A percentile compares a stretch with the other conserved stretches of the same genome.
phyloP scores from a whole-genome alignment of 2,329 filamentous ascomycete genomes.

The Beauveria brongniartii region DNA sequence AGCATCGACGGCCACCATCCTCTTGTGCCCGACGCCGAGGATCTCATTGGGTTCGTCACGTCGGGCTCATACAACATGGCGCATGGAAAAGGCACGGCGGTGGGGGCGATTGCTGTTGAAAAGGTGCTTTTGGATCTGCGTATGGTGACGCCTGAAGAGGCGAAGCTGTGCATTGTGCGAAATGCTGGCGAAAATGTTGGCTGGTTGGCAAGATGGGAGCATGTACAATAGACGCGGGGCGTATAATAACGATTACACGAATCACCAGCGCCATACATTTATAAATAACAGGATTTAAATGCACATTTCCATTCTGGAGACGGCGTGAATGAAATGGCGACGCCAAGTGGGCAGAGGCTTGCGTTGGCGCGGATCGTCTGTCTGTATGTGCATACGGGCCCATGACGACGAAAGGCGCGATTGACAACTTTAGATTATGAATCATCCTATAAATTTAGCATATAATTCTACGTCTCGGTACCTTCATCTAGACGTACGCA shows the following conservation, averaged over 20 bases:
- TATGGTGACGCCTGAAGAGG: slow-evolving; percentile 28
- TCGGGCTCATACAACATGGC: slow-evolving; percentile 75
- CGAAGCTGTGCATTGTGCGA: slow-evolving; percentile 66
- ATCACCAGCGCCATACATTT: neutral
- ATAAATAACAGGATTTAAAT: neutral
- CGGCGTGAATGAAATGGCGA: neutral
- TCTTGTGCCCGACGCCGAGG: slow-evolving; percentile 60
- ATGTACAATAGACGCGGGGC: slow-evolving; percentile 34
- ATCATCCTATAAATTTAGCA: neutral
- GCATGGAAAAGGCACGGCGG: slow-evolving; percentile 64
- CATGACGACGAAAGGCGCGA: slow-evolving; percentile 9
- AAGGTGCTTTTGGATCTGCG: slow-evolving; percentile 39
- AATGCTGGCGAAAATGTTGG: slow-evolving; percentile 73
- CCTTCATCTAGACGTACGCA: too few species aligned
- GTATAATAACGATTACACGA: neutral
- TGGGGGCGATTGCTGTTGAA: slow-evolving; percentile 60
- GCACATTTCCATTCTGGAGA: neutral
- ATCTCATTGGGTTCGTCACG: slow-evolving; percentile 86
- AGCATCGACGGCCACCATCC: slow-evolving; percentile 53
- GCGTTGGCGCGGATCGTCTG: too few species aligned
- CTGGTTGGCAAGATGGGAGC: slow-evolving; percentile 71
- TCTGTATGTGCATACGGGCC: neutral
- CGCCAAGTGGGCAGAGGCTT: neutral
- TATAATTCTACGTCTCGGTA: neutral
- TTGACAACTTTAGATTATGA: neutral